Evolutionary conservation across 2,329 filamentous ascomycete genomes (phyloP).

Genomic region (Sphaceloma murrayae): DNA sequence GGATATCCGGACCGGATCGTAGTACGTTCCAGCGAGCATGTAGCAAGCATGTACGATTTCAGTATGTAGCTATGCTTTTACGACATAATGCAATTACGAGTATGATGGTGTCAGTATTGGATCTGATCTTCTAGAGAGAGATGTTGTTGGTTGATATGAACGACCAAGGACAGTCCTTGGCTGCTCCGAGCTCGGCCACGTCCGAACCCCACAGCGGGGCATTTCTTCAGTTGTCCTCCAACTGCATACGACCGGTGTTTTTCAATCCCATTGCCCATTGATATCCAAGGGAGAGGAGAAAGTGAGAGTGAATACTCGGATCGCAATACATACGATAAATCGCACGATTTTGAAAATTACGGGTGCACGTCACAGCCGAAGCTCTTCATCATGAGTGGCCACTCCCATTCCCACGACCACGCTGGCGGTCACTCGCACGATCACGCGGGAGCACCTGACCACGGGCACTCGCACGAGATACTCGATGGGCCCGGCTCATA

Average conservation of each 20-base stretch:
- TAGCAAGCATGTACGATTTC: background rate
- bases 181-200: conserved; percentile 1
- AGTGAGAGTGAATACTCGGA: too few species aligned
- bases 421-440: conserved; percentile 36
- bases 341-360: too few species aligned
- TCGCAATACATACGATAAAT: too few species aligned
- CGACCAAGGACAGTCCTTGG: too few species aligned
- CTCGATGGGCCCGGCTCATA: conserved; percentile 89
- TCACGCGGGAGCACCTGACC: conserved; percentile 49
- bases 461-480: conserved; percentile 94
- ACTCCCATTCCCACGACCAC: conserved; percentile 40
- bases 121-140: too few species aligned
- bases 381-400: conserved; percentile 4
- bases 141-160: too few species aligned
- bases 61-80: background rate
- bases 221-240: too few species aligned
- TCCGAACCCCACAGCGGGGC: conserved; percentile 9
- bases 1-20: background rate
- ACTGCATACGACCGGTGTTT: too few species aligned
- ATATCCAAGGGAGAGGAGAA: too few species aligned
- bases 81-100: background rate
- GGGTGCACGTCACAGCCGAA: too few species aligned
- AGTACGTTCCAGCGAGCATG: conserved; percentile 2
- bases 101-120: too few species aligned
- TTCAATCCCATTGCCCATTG: too few species aligned